A percentile compares a stretch with the other conserved stretches of the same genome.
Conservation (phyloP, 306 rosid species). For the Gleditsia sinensis region DNA sequence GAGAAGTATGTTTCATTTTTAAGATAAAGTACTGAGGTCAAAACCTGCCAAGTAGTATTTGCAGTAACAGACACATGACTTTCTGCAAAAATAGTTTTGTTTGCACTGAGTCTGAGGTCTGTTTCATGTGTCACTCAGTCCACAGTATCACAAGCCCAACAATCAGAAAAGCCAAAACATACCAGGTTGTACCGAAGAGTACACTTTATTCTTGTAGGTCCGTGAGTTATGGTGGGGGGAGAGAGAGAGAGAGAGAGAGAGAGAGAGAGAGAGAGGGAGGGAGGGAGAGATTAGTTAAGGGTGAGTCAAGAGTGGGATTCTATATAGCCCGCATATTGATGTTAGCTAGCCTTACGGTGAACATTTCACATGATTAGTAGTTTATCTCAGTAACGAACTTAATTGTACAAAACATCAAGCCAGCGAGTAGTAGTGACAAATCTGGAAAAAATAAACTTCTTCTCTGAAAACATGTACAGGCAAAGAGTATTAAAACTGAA, state of each 20-base stretch:
- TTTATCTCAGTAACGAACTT: not conserved
- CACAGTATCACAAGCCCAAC: constrained; percentile 54
- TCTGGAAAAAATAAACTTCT: not conserved
- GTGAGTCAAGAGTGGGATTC: constrained; percentile 21
- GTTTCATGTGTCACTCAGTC: constrained; percentile 23
- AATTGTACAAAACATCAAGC: not conserved
- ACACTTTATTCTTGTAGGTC: constrained; percentile 47
- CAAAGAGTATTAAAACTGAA: constrained; percentile 34
- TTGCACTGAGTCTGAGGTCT: constrained; percentile 27
- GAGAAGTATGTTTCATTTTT: not conserved
- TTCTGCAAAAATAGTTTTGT: constrained; percentile 43
- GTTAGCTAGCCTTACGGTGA: not conserved
- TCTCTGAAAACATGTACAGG: constrained; percentile 26
- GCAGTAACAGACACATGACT: constrained; percentile 48
- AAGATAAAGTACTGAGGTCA: constrained; percentile 27
- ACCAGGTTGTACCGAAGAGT: constrained; percentile 61
- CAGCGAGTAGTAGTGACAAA: not conserved
- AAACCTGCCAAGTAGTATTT: constrained; percentile 34
- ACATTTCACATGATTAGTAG: not conserved
- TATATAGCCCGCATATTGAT: not conserved
- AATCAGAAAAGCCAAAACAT: constrained; percentile 52
- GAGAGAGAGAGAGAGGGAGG: not conserved
- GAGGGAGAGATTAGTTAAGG: not conserved
- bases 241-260: not conserved
- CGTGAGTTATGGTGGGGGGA: constrained; percentile 42